Percentiles rank a stretch among this genome's conserved stretches.
phyloP scores from a whole-genome alignment of 208 protist species.

The Leishmania turanica region DNA sequence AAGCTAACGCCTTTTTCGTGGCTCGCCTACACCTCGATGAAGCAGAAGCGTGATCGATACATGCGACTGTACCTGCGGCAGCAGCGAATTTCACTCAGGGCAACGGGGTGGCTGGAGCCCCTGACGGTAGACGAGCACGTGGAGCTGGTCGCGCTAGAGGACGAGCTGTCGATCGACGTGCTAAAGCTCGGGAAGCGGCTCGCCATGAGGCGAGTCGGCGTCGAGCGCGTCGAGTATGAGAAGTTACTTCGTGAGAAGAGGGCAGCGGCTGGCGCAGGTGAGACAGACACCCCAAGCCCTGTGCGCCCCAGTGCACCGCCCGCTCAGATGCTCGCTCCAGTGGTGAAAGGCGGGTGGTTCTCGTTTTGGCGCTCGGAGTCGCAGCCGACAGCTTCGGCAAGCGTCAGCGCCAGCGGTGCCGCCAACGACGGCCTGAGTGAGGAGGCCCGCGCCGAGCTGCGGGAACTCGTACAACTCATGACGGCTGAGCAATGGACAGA shows the following conservation, averaged over 20 bases:
- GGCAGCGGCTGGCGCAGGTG: not conserved
- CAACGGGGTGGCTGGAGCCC: slow-evolving; percentile 43
- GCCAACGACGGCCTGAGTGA: slow-evolving; percentile 24
- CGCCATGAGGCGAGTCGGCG: slow-evolving; percentile 36
- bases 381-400: not conserved
- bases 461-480: slow-evolving; percentile 62
- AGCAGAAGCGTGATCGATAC: slow-evolving; percentile 52
- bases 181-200: slow-evolving; percentile 56
- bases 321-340: not conserved
- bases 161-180: slow-evolving; percentile 59
- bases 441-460: slow-evolving; percentile 47
- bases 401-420: not conserved
- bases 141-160: slow-evolving; percentile 43
- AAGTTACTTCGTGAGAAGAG: slow-evolving; percentile 25
- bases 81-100: slow-evolving; percentile 25
- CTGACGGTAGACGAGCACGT: slow-evolving; percentile 38
- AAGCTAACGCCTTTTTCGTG: slow-evolving; percentile 44
- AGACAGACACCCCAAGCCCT: not conserved
- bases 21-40: slow-evolving; percentile 42
- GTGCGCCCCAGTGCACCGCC: not conserved
- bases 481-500: slow-evolving; percentile 55
- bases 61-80: slow-evolving; percentile 46
- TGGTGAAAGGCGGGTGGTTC: slow-evolving; percentile 16
- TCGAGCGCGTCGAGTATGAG: slow-evolving; percentile 46
- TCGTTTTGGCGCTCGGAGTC: slow-evolving; percentile 25